Evolutionary conservation across 441 rosid species (phyloP).

Genomic region (Hura crepitans): DNA sequence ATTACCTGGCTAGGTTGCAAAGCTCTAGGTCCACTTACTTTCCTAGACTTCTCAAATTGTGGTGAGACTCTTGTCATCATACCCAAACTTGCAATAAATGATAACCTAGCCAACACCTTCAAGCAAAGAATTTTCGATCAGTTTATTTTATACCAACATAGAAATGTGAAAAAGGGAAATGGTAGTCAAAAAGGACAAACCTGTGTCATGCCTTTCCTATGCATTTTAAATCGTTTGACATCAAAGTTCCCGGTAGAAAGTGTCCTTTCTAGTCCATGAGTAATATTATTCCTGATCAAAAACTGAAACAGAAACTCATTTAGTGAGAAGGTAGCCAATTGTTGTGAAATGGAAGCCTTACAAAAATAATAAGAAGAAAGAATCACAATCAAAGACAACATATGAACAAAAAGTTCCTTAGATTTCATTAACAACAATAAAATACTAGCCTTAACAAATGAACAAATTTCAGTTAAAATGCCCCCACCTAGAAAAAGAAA

Average conservation of each 20-base stretch:
- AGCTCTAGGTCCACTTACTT: constrained; percentile 99
- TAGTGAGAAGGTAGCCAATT: neutral
- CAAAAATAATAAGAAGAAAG: neutral
- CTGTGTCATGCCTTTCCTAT: constrained; percentile 98
- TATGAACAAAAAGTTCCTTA: neutral
- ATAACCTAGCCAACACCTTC: constrained; percentile 74
- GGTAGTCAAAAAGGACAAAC: constrained; percentile 31
- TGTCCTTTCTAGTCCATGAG: constrained; percentile 75
- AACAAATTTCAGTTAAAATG: neutral
- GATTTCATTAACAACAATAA: neutral
- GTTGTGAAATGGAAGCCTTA: neutral
- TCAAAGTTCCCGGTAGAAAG: constrained; percentile 95
- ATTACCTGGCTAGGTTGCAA: constrained; percentile 98
- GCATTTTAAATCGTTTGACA: constrained; percentile 90
- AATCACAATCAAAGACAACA: neutral
- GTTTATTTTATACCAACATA: constrained; percentile 17
- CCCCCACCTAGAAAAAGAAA: constrained; percentile 9
- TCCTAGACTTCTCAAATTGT: constrained; percentile 96
- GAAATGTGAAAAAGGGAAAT: constrained; percentile 13
- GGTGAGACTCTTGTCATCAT: constrained; percentile 77
- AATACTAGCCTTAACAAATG: neutral
- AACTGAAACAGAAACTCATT: constrained; percentile 30
- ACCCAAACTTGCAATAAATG: constrained; percentile 81
- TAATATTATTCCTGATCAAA: constrained; percentile 43
- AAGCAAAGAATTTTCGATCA: constrained; percentile 25